phyloP scores from a whole-genome alignment of 1,284 basidiomycete genomes.

The Tilletia caries region DNA sequence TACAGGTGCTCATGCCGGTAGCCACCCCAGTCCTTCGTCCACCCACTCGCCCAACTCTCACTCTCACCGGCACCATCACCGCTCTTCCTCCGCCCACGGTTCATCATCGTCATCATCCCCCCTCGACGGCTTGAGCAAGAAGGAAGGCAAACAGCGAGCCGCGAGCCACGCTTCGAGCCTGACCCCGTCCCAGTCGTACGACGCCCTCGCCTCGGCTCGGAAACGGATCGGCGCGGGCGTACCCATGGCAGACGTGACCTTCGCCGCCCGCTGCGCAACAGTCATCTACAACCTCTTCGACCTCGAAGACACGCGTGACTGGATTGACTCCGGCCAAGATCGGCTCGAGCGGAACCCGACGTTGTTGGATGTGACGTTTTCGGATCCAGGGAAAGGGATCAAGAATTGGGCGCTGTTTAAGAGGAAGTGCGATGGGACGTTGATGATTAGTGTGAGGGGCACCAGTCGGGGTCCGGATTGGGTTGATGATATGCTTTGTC shows the following conservation, averaged over 20 bases:
- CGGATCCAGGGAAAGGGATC: not conserved
- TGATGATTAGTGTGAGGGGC: not conserved
- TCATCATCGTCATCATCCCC: not conserved
- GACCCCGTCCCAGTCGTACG: constrained; percentile 2
- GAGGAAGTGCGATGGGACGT: not conserved
- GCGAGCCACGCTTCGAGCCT: not conserved
- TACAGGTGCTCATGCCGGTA: not conserved
- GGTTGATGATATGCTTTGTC: constrained; percentile 12
- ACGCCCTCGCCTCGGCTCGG: constrained; percentile 3
- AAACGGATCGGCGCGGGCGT: constrained; percentile 2
- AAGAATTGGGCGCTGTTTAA: constrained; percentile 7
- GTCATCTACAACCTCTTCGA: constrained; percentile 5
- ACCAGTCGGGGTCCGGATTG: not conserved
- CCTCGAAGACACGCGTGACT: constrained; percentile 2
- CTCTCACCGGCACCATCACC: no score
- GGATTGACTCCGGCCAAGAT: not conserved
- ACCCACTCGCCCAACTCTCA: not conserved
- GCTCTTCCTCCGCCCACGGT: no score
- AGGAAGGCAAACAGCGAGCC: not conserved
- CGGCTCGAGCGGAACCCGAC: not conserved
- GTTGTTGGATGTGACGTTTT: not conserved
- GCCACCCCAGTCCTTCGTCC: not conserved
- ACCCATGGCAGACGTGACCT: not conserved
- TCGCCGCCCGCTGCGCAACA: constrained; percentile 3
- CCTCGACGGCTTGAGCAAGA: not conserved